Base-by-base conservation (phyloP, 73 alveolate species). In the Paramecium primaurelia region DNA sequence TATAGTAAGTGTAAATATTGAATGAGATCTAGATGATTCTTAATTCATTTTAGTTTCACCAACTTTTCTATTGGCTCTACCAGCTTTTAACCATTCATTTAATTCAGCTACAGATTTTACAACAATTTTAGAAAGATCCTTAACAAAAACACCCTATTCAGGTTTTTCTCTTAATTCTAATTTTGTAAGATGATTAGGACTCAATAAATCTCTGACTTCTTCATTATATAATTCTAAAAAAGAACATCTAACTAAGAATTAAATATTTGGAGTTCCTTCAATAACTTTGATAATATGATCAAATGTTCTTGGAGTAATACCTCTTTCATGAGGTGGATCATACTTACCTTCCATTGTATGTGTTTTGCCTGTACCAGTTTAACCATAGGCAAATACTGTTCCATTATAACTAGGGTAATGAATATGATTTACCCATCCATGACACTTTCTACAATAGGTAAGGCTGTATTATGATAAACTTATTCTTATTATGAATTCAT, bases 361-460 rank as follows among this genome's bases (percentile, higher is more conserved):
- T 6, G 99, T 98, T 92, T 98, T 98, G 0, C 99, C 99, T 16
- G 99, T 98, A 4, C 99, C 99, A 2, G 99, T 98, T 92, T 98
- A 98, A 12, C 99, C 99, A 92, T 98, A 98, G 1, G 99, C 99
- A 92, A 98, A 98, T 38, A 98, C 97, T 14, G 99, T 98, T 8
- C 99, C 99, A 58, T 98, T 98, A 83, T 98, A 98, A 14, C 87
- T 73, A 38, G 11, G 4, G 12, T 36, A 12, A 40, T n/a, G 5
- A 12, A 9, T 32, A 3, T 68, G 5, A 36, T 30, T 30, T 73
- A 73, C 80, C 99, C 99, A 93, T 98, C 98, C 59, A 95, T 87
- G 42, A 97, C 99, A 95, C 96, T 97, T 87, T 96, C 97, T 7
- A 98, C 98, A 85, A 98, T 98, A 22, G 98, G 98, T 51, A 94